A percentile compares a stretch with the other conserved stretches of the same genome.
Evolutionary conservation across 169 alveolate genomes (phyloP).

Genomic region (Eimeria sp.): DNA sequence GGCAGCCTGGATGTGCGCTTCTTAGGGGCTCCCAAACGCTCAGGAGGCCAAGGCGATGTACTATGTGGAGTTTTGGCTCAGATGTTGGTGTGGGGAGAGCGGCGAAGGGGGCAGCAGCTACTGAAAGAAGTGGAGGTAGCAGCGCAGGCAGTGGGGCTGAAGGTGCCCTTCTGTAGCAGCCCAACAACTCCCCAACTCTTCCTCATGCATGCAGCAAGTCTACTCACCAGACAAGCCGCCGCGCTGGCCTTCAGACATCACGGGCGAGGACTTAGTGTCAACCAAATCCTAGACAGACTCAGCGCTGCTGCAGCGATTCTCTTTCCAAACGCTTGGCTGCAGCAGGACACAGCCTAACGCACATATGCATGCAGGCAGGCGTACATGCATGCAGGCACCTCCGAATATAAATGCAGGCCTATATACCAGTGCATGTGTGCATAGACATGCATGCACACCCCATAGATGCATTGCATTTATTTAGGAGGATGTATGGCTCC

Average conservation of each 20-base stretch:
- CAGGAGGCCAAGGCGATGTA: conserved; percentile 78
- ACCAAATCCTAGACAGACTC: conserved; percentile 2
- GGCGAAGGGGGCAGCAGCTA: not conserved
- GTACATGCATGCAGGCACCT: not conserved
- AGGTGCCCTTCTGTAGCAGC: not conserved
- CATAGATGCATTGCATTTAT: no score
- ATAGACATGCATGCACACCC: not conserved
- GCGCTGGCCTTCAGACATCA: conserved; percentile 30
- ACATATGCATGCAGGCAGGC: not conserved
- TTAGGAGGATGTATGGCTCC: no score
- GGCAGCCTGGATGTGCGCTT: not conserved
- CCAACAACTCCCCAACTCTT: not conserved
- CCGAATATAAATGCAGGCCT: not conserved
- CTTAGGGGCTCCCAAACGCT: conserved; percentile 68
- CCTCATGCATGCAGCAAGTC: conserved; percentile 57
- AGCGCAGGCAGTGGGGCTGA: not conserved
- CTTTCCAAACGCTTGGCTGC: not conserved
- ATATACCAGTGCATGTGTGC: not conserved
- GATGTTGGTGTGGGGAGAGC: conserved; percentile 38
- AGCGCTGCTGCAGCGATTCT: conserved; percentile 11
- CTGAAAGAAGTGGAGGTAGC: no score
- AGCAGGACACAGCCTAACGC: not conserved
- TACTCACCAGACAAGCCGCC: conserved; percentile 55
- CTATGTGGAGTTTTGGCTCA: conserved; percentile 67
- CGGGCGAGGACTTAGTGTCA: conserved; percentile 51